Percentiles rank a stretch among this genome's conserved stretches.
These are phyloP conservation scores for Spizellomyces punctatus DNA, from an alignment of 192 early-diverging fungal genomes.

Conservation along the genomic window DNA sequence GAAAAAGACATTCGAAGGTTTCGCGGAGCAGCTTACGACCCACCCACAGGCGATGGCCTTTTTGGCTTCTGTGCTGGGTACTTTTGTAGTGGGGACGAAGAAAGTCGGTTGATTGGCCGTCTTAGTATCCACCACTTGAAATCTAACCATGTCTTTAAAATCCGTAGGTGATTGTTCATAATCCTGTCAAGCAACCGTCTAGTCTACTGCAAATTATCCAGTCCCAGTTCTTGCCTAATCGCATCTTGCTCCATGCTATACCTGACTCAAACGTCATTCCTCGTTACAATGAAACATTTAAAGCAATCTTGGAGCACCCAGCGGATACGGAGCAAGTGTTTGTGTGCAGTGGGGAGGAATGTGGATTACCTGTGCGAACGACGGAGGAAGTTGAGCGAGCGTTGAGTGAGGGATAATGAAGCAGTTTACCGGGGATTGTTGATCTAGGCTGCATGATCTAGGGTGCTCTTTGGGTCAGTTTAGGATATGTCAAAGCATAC, in stretches of 20 bases:
- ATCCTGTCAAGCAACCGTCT: not conserved
- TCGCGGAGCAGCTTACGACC: slow-evolving; percentile 27
- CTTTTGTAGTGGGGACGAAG: slow-evolving; percentile 40
- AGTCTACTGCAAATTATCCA: slow-evolving; percentile 26
- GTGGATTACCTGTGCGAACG: slow-evolving; percentile 49
- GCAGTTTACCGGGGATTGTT: no score
- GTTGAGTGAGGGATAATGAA: no score
- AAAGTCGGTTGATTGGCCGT: slow-evolving; percentile 37
- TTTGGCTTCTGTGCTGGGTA: slow-evolving; percentile 40
- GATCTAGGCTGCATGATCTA: no score
- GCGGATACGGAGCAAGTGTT: slow-evolving; percentile 23
- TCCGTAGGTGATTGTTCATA: slow-evolving; percentile 22
- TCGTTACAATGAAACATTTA: slow-evolving; percentile 29
- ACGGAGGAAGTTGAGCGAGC: no score
- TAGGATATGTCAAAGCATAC: no score
- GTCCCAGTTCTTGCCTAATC: slow-evolving; percentile 45
- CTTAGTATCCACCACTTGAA: no score
- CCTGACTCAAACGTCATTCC: slow-evolving; percentile 15
- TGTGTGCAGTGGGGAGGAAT: slow-evolving; percentile 60
- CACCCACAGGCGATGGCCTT: slow-evolving; percentile 48
- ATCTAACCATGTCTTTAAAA: not conserved
- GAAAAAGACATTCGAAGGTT: slow-evolving; percentile 34
- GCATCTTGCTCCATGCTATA: slow-evolving; percentile 30
- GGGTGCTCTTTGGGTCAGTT: no score
- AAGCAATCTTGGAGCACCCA: slow-evolving; percentile 23